phyloP scores from a whole-genome alignment of 2,329 filamentous ascomycete species.

The Raffaelea arxii region DNA sequence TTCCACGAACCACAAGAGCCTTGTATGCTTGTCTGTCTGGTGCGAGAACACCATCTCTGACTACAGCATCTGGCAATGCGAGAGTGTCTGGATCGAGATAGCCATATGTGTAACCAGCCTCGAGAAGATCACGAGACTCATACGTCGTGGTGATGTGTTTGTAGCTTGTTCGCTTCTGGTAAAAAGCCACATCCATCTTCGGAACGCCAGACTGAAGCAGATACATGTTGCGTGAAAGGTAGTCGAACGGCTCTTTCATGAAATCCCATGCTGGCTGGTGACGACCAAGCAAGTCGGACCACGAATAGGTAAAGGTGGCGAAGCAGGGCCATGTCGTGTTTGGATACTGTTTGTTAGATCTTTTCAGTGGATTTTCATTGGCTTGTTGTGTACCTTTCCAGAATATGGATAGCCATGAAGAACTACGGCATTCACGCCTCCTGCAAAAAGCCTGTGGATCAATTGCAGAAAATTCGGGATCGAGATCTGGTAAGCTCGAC shows the following conservation, averaged over 20 bases:
- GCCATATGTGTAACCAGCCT: slow-evolving; percentile 22
- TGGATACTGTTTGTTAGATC: slow-evolving; percentile 23
- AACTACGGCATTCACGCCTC: slow-evolving; percentile 23
- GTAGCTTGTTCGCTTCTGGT: slow-evolving; percentile 15
- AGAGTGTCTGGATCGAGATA: slow-evolving; percentile 37
- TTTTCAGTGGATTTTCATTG: slow-evolving; percentile 11
- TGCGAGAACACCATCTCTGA: slow-evolving; percentile 25
- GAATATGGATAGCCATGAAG: slow-evolving; percentile 33
- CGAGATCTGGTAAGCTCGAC: slow-evolving; percentile 1
- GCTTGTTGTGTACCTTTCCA: slow-evolving; percentile 10
- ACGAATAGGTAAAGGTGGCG: slow-evolving; percentile 29
- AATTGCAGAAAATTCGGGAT: background rate
- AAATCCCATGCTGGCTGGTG: slow-evolving; percentile 32
- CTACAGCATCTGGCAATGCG: slow-evolving; percentile 24
- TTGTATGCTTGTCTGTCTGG: slow-evolving; percentile 29
- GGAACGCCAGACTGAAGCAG: slow-evolving; percentile 28
- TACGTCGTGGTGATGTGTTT: slow-evolving; percentile 1
- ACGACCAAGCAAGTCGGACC: slow-evolving; percentile 20
- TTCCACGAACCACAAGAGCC: slow-evolving; percentile 26
- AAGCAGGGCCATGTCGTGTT: slow-evolving; percentile 40
- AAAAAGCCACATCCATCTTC: slow-evolving; percentile 31
- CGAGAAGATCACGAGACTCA: slow-evolving; percentile 6
- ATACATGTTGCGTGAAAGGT: slow-evolving; percentile 25
- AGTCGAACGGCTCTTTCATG: slow-evolving; percentile 26
- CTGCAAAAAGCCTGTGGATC: slow-evolving; percentile 3